phyloP scores from a whole-genome alignment of 371 early-diverging fungal species.

The Dinochytrium kinnereticum region DNA sequence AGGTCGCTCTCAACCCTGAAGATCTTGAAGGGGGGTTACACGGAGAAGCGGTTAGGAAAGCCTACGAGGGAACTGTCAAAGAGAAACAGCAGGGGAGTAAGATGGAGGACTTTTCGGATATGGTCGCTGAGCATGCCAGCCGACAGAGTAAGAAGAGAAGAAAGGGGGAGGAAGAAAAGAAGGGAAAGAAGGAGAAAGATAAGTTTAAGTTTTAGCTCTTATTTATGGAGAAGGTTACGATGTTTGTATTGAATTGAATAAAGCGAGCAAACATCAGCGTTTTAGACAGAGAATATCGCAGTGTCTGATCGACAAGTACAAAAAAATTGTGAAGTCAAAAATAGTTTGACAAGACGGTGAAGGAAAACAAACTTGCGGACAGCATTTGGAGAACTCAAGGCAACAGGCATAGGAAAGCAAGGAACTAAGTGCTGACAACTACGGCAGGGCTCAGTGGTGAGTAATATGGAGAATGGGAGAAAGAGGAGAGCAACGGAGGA shows the following conservation, averaged over 20 bases:
- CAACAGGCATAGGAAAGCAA: too few species aligned
- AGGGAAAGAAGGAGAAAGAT: slow-evolving; percentile 74
- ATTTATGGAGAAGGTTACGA: too few species aligned
- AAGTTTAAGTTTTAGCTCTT: slow-evolving; percentile 72
- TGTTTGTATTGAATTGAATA: not conserved
- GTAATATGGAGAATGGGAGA: too few species aligned
- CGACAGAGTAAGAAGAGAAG: slow-evolving; percentile 73
- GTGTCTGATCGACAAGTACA: too few species aligned
- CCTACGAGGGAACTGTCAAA: slow-evolving; percentile 46
- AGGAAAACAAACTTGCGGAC: too few species aligned
- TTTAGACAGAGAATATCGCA: too few species aligned
- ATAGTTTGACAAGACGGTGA: too few species aligned
- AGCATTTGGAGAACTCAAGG: not conserved
- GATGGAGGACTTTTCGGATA: slow-evolving; percentile 81
- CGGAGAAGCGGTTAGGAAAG: slow-evolving; percentile 41
- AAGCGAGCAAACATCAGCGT: not conserved
- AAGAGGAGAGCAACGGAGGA: too few species aligned
- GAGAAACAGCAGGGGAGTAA: slow-evolving; percentile 22
- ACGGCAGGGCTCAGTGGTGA: too few species aligned
- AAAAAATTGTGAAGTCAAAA: too few species aligned
- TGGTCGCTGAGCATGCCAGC: slow-evolving; percentile 84
- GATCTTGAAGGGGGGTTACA: slow-evolving; percentile 55
- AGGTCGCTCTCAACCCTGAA: slow-evolving; percentile 57
- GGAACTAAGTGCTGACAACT: too few species aligned
- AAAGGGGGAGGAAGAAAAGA: slow-evolving; percentile 69